Conservation (phyloP, 345 rosid species). For the Excoecaria cochinchinensis region DNA sequence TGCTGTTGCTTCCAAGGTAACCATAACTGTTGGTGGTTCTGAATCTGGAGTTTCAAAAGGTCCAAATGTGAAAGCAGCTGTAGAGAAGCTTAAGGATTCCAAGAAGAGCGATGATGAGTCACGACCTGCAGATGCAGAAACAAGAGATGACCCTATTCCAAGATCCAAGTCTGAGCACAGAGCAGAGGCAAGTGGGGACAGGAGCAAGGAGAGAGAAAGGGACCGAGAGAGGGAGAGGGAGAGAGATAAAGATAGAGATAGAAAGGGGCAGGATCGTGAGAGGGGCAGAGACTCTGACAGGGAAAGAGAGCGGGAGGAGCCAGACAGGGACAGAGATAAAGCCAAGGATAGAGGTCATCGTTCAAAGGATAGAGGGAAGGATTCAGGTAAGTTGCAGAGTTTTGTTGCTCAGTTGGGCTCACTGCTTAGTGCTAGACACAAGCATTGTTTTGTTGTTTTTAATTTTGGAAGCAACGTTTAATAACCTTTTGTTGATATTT, state of each 20-base stretch:
- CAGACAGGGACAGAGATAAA: constrained; percentile 64
- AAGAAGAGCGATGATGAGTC: constrained; percentile 67
- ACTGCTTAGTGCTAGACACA: background rate
- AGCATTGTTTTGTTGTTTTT: background rate
- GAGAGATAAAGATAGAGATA: constrained; percentile 43
- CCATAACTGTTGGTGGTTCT: constrained; percentile 32
- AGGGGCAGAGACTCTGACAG: constrained; percentile 76
- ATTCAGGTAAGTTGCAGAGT: constrained; percentile 45
- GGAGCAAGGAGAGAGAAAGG: constrained; percentile 70
- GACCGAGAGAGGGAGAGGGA: constrained; percentile 43
- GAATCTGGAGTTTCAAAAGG: constrained; percentile 58
- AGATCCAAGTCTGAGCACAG: constrained; percentile 55
- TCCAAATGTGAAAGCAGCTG: constrained; percentile 30
- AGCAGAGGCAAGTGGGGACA: constrained; percentile 49
- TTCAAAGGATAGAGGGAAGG: constrained; percentile 68
- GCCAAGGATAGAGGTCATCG: constrained; percentile 63
- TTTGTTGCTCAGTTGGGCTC: too few species aligned
- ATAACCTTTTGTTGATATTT: background rate
- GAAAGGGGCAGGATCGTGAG: constrained; percentile 51
- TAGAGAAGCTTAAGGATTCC: constrained; percentile 55
- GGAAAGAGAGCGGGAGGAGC: constrained; percentile 68
- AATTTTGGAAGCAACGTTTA: constrained; percentile 11
- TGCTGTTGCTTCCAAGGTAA: constrained; percentile 36
- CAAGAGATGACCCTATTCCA: constrained; percentile 44
- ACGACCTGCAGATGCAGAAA: constrained; percentile 43